Conservation (phyloP, 352 stramenopile genomes). For the Phytopythium delawarense region DNA sequence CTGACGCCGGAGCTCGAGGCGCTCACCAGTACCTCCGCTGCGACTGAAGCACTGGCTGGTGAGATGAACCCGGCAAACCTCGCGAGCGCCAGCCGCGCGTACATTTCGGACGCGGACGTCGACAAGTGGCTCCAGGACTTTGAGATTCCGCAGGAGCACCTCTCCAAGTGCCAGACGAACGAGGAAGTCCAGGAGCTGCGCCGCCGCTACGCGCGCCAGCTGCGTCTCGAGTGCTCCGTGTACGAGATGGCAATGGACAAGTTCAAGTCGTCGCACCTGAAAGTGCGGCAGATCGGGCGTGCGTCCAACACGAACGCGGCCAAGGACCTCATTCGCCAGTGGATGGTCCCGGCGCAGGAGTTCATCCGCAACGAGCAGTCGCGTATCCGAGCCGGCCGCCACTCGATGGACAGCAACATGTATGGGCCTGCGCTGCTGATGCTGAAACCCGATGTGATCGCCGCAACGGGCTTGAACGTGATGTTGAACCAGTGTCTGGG, state of each 20-base stretch:
- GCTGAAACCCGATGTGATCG: constrained; percentile 46
- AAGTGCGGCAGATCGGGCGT: constrained; percentile 42
- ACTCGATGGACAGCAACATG: constrained; percentile 70
- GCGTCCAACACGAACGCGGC: constrained; percentile 51
- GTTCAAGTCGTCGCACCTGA: constrained; percentile 39
- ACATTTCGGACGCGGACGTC: constrained; percentile 68
- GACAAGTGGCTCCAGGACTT: constrained; percentile 69
- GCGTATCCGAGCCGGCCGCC: constrained; percentile 44
- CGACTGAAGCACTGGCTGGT: constrained; percentile 11
- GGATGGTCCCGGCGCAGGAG: constrained; percentile 35
- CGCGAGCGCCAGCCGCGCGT: constrained; percentile 20
- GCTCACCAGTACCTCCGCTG: neutral
- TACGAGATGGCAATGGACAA: constrained; percentile 81
- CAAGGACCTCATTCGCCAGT: constrained; percentile 60
- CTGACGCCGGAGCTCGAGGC: constrained; percentile 19
- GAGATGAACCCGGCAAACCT: constrained; percentile 10
- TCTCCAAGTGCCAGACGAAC: constrained; percentile 39
- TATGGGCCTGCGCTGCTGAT: constrained; percentile 68
- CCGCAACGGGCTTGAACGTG: constrained; percentile 57
- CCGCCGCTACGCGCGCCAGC: constrained; percentile 66
- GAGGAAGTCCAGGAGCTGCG: constrained; percentile 55
- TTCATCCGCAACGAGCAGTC: constrained; percentile 48
- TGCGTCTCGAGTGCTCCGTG: constrained; percentile 73
- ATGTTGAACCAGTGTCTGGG: constrained; percentile 71
- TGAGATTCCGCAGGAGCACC: constrained; percentile 41